These are phyloP conservation scores for Plasmodium relictum DNA, from an alignment of 169 alveolate species.

Conservation along the genomic window DNA sequence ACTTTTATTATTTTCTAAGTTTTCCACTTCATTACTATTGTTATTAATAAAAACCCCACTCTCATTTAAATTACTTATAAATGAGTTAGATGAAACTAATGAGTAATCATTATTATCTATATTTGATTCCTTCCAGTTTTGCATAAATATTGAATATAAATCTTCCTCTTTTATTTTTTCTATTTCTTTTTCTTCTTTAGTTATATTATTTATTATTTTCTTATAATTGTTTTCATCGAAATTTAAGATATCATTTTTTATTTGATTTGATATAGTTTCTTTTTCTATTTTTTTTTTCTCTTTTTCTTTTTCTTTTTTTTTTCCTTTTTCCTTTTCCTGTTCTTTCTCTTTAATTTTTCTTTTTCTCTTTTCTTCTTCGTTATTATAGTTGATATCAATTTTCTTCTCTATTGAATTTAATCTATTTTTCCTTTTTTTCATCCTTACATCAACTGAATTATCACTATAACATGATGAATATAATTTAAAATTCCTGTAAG, in stretches of 20 bases:
- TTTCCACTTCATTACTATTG: neutral
- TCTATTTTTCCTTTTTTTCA: neutral
- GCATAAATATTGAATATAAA: constrained; percentile 75
- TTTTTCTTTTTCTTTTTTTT: neutral
- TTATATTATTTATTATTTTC: constrained; percentile 49
- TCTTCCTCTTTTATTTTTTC: constrained; percentile 76
- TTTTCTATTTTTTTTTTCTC: neutral
- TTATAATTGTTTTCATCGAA: constrained; percentile 69
- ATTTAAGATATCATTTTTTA: constrained; percentile 50
- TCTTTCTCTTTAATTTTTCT: neutral
- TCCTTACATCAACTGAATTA: constrained; percentile 28
- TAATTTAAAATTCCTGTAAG: constrained; percentile 11
- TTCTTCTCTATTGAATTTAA: neutral
- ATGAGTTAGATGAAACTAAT: constrained; percentile 29
- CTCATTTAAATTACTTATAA: constrained; percentile 35
- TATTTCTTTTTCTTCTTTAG: constrained; percentile 71
- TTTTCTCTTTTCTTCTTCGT: neutral
- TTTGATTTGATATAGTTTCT: constrained; percentile 8
- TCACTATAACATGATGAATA: constrained; percentile 52
- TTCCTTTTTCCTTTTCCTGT: neutral
- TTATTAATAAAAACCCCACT: neutral
- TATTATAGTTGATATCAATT: constrained; percentile 2
- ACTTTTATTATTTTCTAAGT: neutral
- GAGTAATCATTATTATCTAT: neutral
- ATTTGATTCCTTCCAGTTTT: constrained; percentile 66